Evolutionary conservation across 2,329 filamentous ascomycete genomes (phyloP).

Genomic region (Botrytis aclada): DNA sequence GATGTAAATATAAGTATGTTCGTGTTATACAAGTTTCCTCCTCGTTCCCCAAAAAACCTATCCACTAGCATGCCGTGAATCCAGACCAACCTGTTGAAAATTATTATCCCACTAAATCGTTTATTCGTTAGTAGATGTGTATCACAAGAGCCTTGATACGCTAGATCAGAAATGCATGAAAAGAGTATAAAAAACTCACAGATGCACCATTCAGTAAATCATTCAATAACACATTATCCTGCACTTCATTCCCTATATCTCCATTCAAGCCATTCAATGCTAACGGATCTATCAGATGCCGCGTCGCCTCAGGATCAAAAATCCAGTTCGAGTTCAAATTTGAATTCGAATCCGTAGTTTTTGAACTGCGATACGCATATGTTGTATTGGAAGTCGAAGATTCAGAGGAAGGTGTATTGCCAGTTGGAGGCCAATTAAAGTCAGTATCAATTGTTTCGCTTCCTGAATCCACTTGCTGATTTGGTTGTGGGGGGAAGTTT

Average conservation of each 20-base stretch:
- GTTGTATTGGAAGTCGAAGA: constrained; percentile 13
- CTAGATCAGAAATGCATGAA: neutral
- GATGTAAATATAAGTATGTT: too few relatives aligned
- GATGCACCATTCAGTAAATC: neutral
- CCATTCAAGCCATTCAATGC: neutral
- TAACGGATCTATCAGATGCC: neutral
- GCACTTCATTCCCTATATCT: neutral
- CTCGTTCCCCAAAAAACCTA: neutral
- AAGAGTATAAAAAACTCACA: neutral
- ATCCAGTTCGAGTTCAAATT: neutral
- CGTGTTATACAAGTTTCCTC: neutral
- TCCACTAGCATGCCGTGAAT: too few relatives aligned
- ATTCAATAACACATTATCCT: neutral
- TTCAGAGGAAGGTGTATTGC: constrained; percentile 21
- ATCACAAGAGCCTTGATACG: neutral
- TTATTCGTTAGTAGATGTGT: neutral
- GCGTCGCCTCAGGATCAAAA: neutral
- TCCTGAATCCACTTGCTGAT: neutral
- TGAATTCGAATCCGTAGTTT: neutral
- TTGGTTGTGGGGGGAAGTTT: neutral
- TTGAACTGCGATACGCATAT: constrained; percentile 4
- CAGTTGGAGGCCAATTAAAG: neutral
- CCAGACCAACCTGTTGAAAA: neutral
- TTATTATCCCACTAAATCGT: neutral
- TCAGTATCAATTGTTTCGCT: constrained; percentile 16